A percentile compares a stretch with the other conserved stretches of the same genome.
These are phyloP conservation scores for Tylopilus sp. DNA, from an alignment of 1,284 basidiomycete species.

Conservation along the genomic window DNA sequence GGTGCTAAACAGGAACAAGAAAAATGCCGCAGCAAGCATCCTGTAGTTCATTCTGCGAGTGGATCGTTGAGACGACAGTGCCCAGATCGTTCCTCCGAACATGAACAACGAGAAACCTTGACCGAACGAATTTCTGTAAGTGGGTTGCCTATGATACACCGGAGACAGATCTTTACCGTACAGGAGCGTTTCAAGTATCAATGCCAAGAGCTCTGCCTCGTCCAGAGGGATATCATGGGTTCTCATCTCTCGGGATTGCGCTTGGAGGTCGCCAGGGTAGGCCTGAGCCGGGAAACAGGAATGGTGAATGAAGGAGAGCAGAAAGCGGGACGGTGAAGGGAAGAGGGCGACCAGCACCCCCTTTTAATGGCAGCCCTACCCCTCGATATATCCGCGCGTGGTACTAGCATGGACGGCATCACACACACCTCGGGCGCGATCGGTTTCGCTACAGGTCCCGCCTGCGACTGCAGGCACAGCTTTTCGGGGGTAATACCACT, in stretches of 20 bases:
- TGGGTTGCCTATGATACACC: neutral
- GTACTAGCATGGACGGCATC: neutral
- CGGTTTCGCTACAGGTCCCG: neutral
- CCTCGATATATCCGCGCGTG: neutral
- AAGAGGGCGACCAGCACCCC: neutral
- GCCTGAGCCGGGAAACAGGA: neutral
- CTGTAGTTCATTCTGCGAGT: slow-evolving; percentile 7
- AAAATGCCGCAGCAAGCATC: slow-evolving; percentile 13
- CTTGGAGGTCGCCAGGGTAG: neutral
- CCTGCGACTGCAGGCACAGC: neutral
- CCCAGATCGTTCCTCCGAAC: slow-evolving; percentile 21
- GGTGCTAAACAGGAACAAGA: slow-evolving; percentile 17
- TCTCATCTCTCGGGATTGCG: slow-evolving; percentile 4
- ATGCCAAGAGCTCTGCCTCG: slow-evolving; percentile 21
- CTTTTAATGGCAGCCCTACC: neutral
- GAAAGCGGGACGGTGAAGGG: neutral
- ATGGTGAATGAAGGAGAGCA: too few relatives aligned
- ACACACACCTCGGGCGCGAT: neutral
- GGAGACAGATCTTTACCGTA: slow-evolving; percentile 16
- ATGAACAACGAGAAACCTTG: slow-evolving; percentile 22
- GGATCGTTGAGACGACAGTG: slow-evolving; percentile 1
- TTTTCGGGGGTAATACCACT: neutral
- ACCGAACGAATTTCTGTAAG: neutral
- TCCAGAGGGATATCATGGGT: slow-evolving; percentile 14
- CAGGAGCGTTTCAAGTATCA: slow-evolving; percentile 20